Conservation (phyloP, 2,329 filamentous ascomycete genomes). For the Fusarium marasasianum region DNA sequence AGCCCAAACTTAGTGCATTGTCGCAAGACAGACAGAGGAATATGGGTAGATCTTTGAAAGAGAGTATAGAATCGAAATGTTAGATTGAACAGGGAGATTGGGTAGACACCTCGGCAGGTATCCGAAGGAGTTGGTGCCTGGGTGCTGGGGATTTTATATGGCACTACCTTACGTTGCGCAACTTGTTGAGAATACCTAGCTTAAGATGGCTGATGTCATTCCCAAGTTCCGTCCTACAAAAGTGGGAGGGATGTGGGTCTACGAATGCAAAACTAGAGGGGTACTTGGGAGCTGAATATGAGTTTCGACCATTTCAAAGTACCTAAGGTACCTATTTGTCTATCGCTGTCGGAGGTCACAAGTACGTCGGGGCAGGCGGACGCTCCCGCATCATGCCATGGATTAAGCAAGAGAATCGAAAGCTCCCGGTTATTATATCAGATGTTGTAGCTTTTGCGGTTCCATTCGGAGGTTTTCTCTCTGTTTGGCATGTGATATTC, state of each 20-base stretch:
- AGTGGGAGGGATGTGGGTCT: slow-evolving; percentile 23
- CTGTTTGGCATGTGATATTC: background rate
- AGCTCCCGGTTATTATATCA: slow-evolving; percentile 4
- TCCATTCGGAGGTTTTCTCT: background rate
- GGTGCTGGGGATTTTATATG: slow-evolving; percentile 14
- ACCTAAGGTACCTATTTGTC: background rate
- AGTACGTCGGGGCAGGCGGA: slow-evolving; percentile 15
- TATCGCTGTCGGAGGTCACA: slow-evolving; percentile 11
- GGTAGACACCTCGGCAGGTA: background rate
- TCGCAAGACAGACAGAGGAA: background rate
- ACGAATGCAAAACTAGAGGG: slow-evolving; percentile 6
- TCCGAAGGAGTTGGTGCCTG: background rate
- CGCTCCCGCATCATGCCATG: slow-evolving; percentile 16
- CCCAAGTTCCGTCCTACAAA: slow-evolving; percentile 22
- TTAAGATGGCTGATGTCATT: slow-evolving; percentile 43
- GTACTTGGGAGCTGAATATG: background rate
- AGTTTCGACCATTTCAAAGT: background rate
- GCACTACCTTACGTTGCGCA: slow-evolving; percentile 19
- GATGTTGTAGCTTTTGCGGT: slow-evolving; percentile 1
- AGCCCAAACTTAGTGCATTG: slow-evolving; percentile 21
- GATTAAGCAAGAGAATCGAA: background rate
- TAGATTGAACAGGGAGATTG: background rate
- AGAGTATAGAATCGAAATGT: slow-evolving; percentile 1
- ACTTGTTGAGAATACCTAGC: slow-evolving; percentile 33
- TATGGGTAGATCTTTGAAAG: background rate